phyloP scores from a whole-genome alignment of 331 rosid genomes.

The Acacia concinna region DNA sequence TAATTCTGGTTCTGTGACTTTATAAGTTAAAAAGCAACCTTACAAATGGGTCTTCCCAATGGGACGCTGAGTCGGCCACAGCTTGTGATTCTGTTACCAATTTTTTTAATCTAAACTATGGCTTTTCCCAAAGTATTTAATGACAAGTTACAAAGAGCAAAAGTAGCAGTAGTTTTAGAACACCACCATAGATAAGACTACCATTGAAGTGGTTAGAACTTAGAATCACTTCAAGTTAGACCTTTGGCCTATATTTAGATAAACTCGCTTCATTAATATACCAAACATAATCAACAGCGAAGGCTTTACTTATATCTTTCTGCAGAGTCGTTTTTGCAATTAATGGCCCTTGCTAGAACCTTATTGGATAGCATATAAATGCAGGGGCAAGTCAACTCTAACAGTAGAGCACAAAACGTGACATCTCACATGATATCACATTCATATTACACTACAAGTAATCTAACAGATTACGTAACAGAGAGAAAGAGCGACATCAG shows the following conservation, averaged over 20 bases:
- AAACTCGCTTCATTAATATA: constrained; percentile 9
- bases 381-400: constrained; percentile 33
- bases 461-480: background rate
- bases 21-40: constrained; percentile 25
- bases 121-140: constrained; percentile 37
- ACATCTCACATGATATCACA: constrained; percentile 17
- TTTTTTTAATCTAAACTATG: background rate
- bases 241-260: constrained; percentile 19
- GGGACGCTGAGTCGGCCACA: constrained; percentile 27
- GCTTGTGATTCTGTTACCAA: constrained; percentile 23
- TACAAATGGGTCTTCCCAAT: constrained; percentile 26
- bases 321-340: background rate
- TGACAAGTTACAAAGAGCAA: constrained; percentile 31
- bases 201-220: constrained; percentile 33
- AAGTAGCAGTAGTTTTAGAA: background rate
- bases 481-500: background rate
- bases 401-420: constrained; percentile 6
- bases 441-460: background rate
- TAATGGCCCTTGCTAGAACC: background rate
- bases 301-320: background rate
- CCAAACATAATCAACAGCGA: background rate
- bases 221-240: constrained; percentile 12
- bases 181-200: background rate
- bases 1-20: constrained; percentile 19
- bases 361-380: background rate